Evolutionary conservation across 2,329 filamentous ascomycete genomes (phyloP).

Genomic region (Tolypocladium pustulatum): DNA sequence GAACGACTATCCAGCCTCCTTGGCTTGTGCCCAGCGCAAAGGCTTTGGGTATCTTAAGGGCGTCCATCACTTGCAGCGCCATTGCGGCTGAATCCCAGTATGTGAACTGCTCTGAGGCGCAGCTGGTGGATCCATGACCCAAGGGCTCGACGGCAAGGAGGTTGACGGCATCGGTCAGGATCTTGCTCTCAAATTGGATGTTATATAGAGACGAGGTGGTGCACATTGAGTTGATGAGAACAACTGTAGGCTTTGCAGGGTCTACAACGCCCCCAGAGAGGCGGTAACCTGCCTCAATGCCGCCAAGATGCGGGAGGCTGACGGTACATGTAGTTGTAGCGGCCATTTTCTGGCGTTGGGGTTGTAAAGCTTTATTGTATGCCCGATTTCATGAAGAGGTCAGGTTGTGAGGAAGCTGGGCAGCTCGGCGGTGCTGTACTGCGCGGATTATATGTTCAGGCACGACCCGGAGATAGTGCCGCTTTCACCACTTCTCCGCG

Average conservation of each 20-base stretch:
- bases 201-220: slow-evolving; percentile 36
- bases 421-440: background rate
- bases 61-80: slow-evolving; percentile 45
- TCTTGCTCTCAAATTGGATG: slow-evolving; percentile 28
- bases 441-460: background rate
- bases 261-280: slow-evolving; percentile 32
- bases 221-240: slow-evolving; percentile 43
- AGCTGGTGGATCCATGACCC: slow-evolving; percentile 37
- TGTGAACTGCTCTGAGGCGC: slow-evolving; percentile 35
- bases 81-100: slow-evolving; percentile 46
- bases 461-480: background rate
- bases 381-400: background rate
- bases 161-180: slow-evolving; percentile 31
- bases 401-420: background rate
- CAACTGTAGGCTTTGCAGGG: slow-evolving; percentile 36
- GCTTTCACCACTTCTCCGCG: background rate
- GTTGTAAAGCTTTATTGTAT: background rate
- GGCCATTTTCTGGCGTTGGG: slow-evolving; percentile 15
- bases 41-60: slow-evolving; percentile 33
- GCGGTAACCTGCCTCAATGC: slow-evolving; percentile 34
- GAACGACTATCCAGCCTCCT: slow-evolving; percentile 38
- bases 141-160: slow-evolving; percentile 42
- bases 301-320: slow-evolving; percentile 35
- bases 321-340: slow-evolving; percentile 29
- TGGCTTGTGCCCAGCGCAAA: slow-evolving; percentile 41